Base-by-base conservation (phyloP, 2,329 filamentous ascomycete genomes). In the Pyrenophora teres region DNA sequence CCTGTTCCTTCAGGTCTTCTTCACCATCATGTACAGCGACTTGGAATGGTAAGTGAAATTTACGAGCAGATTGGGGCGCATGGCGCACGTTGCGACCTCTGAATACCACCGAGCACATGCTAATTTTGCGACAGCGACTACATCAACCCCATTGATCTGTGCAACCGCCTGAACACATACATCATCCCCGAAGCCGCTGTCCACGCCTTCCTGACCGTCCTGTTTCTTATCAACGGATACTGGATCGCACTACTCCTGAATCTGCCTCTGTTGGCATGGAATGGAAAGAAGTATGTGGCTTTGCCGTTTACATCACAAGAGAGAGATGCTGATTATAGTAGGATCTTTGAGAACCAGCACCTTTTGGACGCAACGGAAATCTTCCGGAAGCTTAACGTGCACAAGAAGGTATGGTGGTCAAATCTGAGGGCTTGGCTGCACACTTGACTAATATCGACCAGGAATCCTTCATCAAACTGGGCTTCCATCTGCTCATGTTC, bases 11-110 rank as follows among this genome's bases (percentile, higher is more conserved):
- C 95, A 99, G 81, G 94, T 99, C 69, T 99, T 99, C 85, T 99
- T 99, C 82, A 99, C 94, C 52, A 99, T 99, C 74, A 99, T 99
- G 95, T 99, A 97, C 81, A 96, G 91, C 78, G 94, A 99, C 83
- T 80, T 99, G 71, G 94, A 99, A 88, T 99, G 94, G 92, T 96
- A 81, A 72, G 90, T 82, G 31, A n/a, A n/a, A 30, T 30, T 42
- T 37, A 18, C 15, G 38, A 16, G 15, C 15, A 40, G 3, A n/a
- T 7, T 6, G 9, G 7, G 13, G 25, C 27, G 33, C 21, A 33
- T 12, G 18, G 18, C 52, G n/a, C 31, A 12, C 38, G 23, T 27
- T 15, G 44, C 44, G 35, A 39, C 18, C 21, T 27, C 4, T 2
- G 23, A 13, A 31, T 31, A 32, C 48, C 39, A 40, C 30, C 33